Base-by-base conservation (phyloP, 2,329 filamentous ascomycete species). In the Aciculosporium take region DNA sequence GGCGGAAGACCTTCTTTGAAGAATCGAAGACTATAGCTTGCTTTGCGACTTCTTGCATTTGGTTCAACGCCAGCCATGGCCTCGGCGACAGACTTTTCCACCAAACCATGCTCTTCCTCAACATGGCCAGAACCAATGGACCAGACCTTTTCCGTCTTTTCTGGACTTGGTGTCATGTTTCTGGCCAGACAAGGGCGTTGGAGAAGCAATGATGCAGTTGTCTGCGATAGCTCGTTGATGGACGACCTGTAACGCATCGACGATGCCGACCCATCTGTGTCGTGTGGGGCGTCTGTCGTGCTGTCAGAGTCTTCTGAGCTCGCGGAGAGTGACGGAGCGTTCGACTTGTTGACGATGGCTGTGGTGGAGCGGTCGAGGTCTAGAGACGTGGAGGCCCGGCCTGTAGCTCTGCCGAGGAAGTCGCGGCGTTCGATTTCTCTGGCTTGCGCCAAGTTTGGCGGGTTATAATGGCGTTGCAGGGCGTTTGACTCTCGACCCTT, bases 121-220 rank as follows among this genome's bases (percentile, higher is more conserved):
- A 66, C 56, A 40, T 71, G 66, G 7, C 62, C 66, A 18, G 69
- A 65, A 4, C 72, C 73, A 54, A 80, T 79, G 17, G 75, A 79
- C 76, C 75, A 79, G 27, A 72, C 69, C 54, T 79, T 79, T 53
- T 77, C 75, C 15, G 67, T 72, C 54, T 77, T 79, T 53, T 79
- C 75, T 0, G 70, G 60, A 0, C 59, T 67, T 46, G 61, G 57
- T 15, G 63, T 63, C 10, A 63, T 45, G 8, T 65, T 61, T 37
- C 67, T 63, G 4, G 70, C 65, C 20, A 56, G 62, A 55, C 59
- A 62, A 42, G 58, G 54, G 29, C 60, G 57, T 27, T 57, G 54
- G n/a, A 56, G 53, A 48, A 43, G 24, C 51, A 48, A 25, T 52
- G 48, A 33, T 41, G 42, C 44, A 15, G 27, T 39, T n/a, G 25